Evolutionary conservation across 257 asterid genomes (phyloP).

Genomic region (Solanum phureja): DNA sequence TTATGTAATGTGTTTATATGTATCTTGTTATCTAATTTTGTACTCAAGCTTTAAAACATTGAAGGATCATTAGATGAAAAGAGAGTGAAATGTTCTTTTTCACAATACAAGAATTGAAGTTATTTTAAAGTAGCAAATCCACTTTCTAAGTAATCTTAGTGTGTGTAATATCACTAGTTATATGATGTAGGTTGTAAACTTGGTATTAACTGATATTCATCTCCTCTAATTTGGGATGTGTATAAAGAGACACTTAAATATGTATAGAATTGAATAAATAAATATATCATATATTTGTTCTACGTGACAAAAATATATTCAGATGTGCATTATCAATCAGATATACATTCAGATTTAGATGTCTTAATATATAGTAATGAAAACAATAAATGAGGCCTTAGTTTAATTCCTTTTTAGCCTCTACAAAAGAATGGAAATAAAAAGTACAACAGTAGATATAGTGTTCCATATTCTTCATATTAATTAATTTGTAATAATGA

Average conservation of each 20-base stretch:
- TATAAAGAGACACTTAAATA: no score
- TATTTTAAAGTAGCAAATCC: neutral
- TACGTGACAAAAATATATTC: no score
- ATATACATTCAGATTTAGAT: no score
- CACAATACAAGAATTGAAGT: neutral
- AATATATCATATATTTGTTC: no score
- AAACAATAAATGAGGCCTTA: neutral
- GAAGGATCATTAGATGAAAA: neutral
- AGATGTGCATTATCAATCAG: accelerated
- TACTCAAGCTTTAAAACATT: neutral
- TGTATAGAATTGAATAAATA: no score
- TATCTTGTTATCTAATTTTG: neutral
- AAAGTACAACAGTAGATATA: neutral
- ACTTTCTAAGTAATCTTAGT: neutral
- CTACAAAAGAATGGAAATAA: neutral
- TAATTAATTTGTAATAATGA: no score
- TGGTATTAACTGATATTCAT: neutral
- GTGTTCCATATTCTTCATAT: neutral
- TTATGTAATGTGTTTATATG: neutral
- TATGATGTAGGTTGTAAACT: neutral
- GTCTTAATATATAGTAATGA: no score
- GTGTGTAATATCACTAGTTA: no score
- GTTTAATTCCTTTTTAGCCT: neutral
- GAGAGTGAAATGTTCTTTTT: neutral
- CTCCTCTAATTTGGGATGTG: no score